Evolutionary conservation across 345 rosid genomes (phyloP), one percentile per base, ranked within the genome.

Genomic region (Draba incana): DNA sequence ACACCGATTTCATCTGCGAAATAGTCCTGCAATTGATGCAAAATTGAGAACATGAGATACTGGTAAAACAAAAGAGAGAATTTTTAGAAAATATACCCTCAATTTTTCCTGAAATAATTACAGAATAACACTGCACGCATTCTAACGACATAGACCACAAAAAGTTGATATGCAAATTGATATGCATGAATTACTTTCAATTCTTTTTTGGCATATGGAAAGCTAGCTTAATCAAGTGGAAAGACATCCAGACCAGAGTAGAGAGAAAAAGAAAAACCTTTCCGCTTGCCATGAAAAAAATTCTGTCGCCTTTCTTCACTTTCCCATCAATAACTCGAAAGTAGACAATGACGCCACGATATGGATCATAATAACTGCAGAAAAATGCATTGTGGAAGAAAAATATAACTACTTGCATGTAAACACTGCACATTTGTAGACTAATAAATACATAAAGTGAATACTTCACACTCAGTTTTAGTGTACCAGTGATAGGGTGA

Each of bases 331-430:
- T 78, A 35, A 90, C 91, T 79, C 99, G 92, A 71, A 90, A 90
- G 80, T 94, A 94, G 49, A 87, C 99, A 68, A 94, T 83, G 64
- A 94, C 99, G 76, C 99, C 99, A 10, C 99, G 96, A 70, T 94
- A 94, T 53, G 96, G 90, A 87, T 94, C 99, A 63, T 93, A 93
- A 72, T 93, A 93, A 79, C 97, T 93, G 92, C 74, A 70, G 31
- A 62, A 62, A 73, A 38, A 64, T 61, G 61, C 20, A 64, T 60
- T 0, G 64, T 37, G 46, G 64, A 61, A 24, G 11, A 52, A 53
- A 12, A 60, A 3, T 45, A 30, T 51, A 15, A 51, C 68, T 53
- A 61, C 45, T 35, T 67, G 9, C 53, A 43, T 31, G 11, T 57
- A 11, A 38, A 28, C 12, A 13, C 24, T 62, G 50, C 28, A 55